phyloP scores from a whole-genome alignment of 768 basidiomycete genomes.

The Trametes maxima region DNA sequence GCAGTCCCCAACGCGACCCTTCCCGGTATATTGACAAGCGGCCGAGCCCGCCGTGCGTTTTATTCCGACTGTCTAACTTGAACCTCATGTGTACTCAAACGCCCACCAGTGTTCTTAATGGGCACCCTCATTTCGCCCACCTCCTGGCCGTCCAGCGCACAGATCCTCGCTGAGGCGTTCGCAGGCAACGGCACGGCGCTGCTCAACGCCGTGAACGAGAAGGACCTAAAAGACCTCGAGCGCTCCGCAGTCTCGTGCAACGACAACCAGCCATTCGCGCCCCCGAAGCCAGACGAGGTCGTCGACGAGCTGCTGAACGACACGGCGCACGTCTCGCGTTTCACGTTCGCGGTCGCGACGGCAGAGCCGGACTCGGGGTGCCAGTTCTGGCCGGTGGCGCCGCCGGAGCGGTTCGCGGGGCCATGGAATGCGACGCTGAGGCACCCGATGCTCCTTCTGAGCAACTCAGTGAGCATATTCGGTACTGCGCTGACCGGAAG shows the following conservation, averaged over 20 bases:
- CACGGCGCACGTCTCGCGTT: slow-evolving; percentile 25
- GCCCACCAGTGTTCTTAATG: slow-evolving; percentile 19
- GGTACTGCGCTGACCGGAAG: background rate
- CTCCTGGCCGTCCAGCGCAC: slow-evolving; percentile 27
- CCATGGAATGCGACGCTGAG: slow-evolving; percentile 35
- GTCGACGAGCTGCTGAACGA: slow-evolving; percentile 31
- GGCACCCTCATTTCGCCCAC: slow-evolving; percentile 25
- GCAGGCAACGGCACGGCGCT: slow-evolving; percentile 30
- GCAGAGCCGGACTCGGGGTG: slow-evolving; percentile 34
- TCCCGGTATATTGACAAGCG: slow-evolving; percentile 33
- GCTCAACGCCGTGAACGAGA: slow-evolving; percentile 23
- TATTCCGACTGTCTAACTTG: background rate
- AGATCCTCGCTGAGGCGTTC: slow-evolving; percentile 27
- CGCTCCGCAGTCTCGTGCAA: slow-evolving; percentile 37
- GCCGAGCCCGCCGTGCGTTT: slow-evolving; percentile 29
- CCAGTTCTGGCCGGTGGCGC: slow-evolving; percentile 30
- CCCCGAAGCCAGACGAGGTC: slow-evolving; percentile 23
- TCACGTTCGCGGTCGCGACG: slow-evolving; percentile 22
- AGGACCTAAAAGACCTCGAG: slow-evolving; percentile 23
- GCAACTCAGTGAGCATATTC: slow-evolving; percentile 25
- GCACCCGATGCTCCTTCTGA: slow-evolving; percentile 32
- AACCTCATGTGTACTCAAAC: background rate
- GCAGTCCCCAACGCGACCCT: slow-evolving; percentile 27
- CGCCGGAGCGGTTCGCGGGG: slow-evolving; percentile 32
- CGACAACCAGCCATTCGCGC: slow-evolving; percentile 29